Percentiles rank a stretch among this genome's conserved stretches.
phyloP scores from a whole-genome alignment of 2,329 filamentous ascomycete genomes.

The Neofusicoccum cordaticola region DNA sequence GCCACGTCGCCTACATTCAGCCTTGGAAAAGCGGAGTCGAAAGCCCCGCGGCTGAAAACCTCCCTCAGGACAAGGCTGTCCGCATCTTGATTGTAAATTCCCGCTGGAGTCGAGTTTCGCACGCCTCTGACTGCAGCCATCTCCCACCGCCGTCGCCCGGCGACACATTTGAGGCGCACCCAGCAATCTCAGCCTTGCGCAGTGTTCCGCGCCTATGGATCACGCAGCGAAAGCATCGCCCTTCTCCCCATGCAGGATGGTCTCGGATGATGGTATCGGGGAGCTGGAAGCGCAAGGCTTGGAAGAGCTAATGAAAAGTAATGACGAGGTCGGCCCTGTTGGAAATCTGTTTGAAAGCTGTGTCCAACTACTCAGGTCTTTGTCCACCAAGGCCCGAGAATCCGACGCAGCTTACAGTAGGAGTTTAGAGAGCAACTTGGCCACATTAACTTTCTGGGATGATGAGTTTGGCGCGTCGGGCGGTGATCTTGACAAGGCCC shows the following conservation, averaged over 20 bases:
- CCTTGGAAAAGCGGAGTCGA: too few species aligned
- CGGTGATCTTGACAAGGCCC: slow-evolving; percentile 11
- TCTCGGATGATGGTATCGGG: background rate
- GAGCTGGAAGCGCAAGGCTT: background rate
- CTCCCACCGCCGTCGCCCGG: too few species aligned
- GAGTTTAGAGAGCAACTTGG: background rate
- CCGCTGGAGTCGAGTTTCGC: too few species aligned
- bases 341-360: background rate
- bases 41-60: too few species aligned
- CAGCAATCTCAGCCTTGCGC: background rate
- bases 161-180: background rate
- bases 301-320: background rate
- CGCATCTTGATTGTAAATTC: too few species aligned
- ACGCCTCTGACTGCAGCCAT: too few species aligned
- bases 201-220: background rate
- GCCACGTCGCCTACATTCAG: too few species aligned
- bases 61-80: too few species aligned
- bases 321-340: background rate
- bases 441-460: slow-evolving; percentile 15
- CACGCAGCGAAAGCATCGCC: too few species aligned
- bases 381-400: background rate
- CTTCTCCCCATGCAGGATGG: background rate
- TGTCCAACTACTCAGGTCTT: background rate
- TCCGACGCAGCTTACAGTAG: too few species aligned
- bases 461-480: slow-evolving; percentile 11